Percentiles rank a stretch among this genome's conserved stretches.
Conservation (phyloP, 805 yeast genomes). For the Ogataea degrootiae region DNA sequence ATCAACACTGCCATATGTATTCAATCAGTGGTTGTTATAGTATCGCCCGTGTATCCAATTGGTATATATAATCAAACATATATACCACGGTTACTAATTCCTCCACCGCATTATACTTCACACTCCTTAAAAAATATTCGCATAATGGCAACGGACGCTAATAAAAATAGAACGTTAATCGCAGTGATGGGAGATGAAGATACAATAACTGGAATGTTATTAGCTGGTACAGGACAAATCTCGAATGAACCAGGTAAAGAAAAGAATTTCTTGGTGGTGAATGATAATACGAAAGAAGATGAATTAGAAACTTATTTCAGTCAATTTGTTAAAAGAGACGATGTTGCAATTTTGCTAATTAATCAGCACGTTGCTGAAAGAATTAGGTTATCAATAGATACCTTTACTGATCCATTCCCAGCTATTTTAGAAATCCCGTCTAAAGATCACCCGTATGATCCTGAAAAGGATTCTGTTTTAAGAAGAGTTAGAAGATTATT, state of each 20-base stretch:
- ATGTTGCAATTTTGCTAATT: conserved; percentile 87
- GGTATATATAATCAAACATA: too few relatives aligned
- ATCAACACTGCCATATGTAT: too few relatives aligned
- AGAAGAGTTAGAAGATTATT: conserved; percentile 91
- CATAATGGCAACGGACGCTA: conserved; percentile 15
- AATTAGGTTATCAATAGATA: conserved; percentile 77
- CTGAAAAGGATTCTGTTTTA: conserved; percentile 94
- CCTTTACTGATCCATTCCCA: conserved; percentile 87
- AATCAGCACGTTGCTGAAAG: conserved; percentile 94
- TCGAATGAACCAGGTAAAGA: conserved; percentile 55
- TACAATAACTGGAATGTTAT: conserved; percentile 89
- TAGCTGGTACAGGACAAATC: conserved; percentile 94
- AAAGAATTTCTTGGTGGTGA: conserved; percentile 78
- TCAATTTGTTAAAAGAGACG: conserved; percentile 74
- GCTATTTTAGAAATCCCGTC: conserved; percentile 96
- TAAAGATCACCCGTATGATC: conserved; percentile 97
- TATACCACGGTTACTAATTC: too few relatives aligned
- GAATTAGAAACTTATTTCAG: conserved; percentile 73
- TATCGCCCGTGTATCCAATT: too few relatives aligned
- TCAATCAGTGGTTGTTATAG: too few relatives aligned
- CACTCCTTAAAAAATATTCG: background rate
- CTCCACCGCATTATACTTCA: too few relatives aligned
- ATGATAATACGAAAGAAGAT: conserved; percentile 71
- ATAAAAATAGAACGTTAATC: conserved; percentile 65
- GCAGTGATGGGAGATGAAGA: conserved; percentile 98